Evolutionary conservation across 345 rosid genomes (phyloP).

Genomic region (Euphorbia pulcherrima): DNA sequence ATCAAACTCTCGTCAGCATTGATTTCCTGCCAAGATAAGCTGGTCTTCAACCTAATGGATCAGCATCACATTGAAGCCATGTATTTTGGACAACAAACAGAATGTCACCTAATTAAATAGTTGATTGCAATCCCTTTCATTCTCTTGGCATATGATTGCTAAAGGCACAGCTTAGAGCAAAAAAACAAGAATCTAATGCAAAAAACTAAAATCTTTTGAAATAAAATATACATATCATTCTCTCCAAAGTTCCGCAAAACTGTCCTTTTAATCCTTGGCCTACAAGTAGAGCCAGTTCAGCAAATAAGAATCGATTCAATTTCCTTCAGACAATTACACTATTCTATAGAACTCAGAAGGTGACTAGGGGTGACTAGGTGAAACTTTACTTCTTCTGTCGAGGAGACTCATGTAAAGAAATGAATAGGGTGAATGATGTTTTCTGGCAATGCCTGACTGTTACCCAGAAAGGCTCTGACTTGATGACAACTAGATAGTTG

Average conservation of each 20-base stretch:
- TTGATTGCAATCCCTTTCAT: background rate
- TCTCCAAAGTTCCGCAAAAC: background rate
- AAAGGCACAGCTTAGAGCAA: background rate
- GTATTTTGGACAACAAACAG: background rate
- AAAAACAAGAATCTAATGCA: background rate
- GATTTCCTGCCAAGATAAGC: background rate
- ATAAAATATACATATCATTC: background rate
- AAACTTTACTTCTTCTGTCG: too few species aligned
- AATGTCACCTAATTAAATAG: constrained; percentile 7
- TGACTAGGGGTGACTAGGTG: background rate
- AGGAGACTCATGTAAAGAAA: background rate
- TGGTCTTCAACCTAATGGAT: background rate
- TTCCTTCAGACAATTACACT: background rate
- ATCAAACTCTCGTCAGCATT: background rate
- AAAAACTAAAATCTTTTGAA: background rate
- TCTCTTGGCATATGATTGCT: background rate
- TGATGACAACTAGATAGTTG: background rate
- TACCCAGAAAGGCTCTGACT: background rate
- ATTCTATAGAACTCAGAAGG: background rate
- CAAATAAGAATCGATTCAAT: background rate
- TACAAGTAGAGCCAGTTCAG: background rate
- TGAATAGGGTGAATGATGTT: background rate
- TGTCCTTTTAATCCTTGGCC: background rate
- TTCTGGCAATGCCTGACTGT: background rate
- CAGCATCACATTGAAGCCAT: background rate